phyloP scores from a whole-genome alignment of 179 eudicot species.

The Beta macrorhiza region DNA sequence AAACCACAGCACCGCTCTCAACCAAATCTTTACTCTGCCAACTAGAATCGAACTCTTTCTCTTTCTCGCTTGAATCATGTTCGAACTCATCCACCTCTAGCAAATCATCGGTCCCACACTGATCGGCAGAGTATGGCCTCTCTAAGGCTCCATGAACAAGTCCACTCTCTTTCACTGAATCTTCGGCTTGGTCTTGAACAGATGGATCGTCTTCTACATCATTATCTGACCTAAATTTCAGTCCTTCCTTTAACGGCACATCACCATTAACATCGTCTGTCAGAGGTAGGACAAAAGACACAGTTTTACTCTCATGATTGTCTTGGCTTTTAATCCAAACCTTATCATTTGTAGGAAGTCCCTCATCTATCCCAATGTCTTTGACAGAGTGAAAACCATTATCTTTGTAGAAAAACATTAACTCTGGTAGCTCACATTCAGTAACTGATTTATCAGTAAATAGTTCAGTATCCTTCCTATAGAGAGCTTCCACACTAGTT shows the following conservation, averaged over 20 bases:
- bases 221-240: slow-evolving; percentile 28
- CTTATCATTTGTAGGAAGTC: slow-evolving; percentile 47
- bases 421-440: slow-evolving; percentile 60
- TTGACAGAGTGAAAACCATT: slow-evolving; percentile 49
- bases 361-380: slow-evolving; percentile 77
- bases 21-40: slow-evolving; percentile 10
- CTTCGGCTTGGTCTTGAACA: not conserved
- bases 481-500: slow-evolving; percentile 26
- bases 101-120: slow-evolving; percentile 16
- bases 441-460: slow-evolving; percentile 51
- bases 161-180: slow-evolving; percentile 16
- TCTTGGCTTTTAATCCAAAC: slow-evolving; percentile 34
- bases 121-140: slow-evolving; percentile 11
- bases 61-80: slow-evolving; percentile 17
- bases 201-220: slow-evolving; percentile 19
- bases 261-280: slow-evolving; percentile 14
- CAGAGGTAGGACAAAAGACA: slow-evolving; percentile 21
- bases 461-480: slow-evolving; percentile 36
- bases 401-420: slow-evolving; percentile 58
- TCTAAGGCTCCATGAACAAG: slow-evolving; percentile 18
- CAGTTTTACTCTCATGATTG: slow-evolving; percentile 19
- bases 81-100: slow-evolving; percentile 12
- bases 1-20: slow-evolving; percentile 11
- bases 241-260: slow-evolving; percentile 25
- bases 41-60: slow-evolving; percentile 14